Evolutionary conservation across 1,284 basidiomycete genomes (phyloP), one percentile per base, ranked within the genome.

Genomic region (Quambalaria eucalypti): DNA sequence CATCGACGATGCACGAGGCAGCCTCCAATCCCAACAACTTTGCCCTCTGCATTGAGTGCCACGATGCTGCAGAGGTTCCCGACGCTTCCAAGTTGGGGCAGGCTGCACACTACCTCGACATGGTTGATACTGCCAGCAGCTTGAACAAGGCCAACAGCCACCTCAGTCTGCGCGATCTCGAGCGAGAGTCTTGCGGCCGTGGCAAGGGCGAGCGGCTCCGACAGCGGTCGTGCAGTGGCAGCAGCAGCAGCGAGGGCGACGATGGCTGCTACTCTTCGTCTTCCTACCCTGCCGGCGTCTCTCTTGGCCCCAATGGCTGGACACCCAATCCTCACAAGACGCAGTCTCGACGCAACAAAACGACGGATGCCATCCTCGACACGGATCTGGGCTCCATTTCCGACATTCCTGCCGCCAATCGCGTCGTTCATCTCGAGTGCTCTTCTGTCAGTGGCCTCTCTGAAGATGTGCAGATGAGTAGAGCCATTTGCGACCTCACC

Each of bases 11-110:
- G 10, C 29, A 52, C 28, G n/a, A n/a, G n/a, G n/a, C n/a, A n/a
- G n/a, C n/a, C n/a, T 86, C 86, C 67, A 82, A 85, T 62, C 85
- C 87, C 0, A 74, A 74, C 36, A 85, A 85, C 36, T 90, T 84
- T 68, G 84, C 89, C 64, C 82, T 92, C 38, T 90, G 88, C 75
- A 83, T 92, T 59, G 88, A 90, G 74, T 88, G 87, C 69, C 85
- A 87, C 68, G 88, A 91, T 61, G 78, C 82, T 39, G 85, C 85
- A 7, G 81, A 82, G 12, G 84, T 87, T 75, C 80, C 80, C 10
- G 56, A 79, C 0, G 78, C 81, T 21, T 82, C 85, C 61, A 74
- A 87, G 23, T 80, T 83, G 85, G 21, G n/a, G 12, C 60, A 58
- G 21, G 66, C 61, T 1, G 51, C 57, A 21, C 59, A 85, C 85